Conservation (phyloP, 371 early-diverging fungal species). For the Coemansia sp. region DNA sequence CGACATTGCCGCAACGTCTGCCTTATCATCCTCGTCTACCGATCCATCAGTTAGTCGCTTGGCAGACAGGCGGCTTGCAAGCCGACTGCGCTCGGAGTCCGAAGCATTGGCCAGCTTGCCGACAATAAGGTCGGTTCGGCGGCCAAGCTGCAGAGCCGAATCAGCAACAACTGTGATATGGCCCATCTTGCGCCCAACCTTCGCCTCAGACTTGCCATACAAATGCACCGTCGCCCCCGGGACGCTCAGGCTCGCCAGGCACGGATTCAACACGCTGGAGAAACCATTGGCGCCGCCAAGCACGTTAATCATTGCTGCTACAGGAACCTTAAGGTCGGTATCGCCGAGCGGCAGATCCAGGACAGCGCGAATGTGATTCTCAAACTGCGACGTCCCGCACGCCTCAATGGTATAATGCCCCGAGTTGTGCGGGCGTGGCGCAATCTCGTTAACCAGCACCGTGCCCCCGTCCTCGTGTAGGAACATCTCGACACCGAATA, state of each 20-base stretch:
- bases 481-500: constrained; percentile 97
- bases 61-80: constrained; percentile 15
- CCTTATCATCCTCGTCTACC: constrained; percentile 20
- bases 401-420: constrained; percentile 98
- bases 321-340: constrained; percentile 84
- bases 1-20: constrained; percentile 30
- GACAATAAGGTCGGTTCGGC: constrained; percentile 58
- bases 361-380: constrained; percentile 94
- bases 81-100: constrained; percentile 26
- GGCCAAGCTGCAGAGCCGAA: constrained; percentile 69
- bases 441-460: constrained; percentile 92
- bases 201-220: constrained; percentile 88
- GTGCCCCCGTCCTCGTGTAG: constrained; percentile 74
- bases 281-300: constrained; percentile 69
- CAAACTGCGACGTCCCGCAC: constrained; percentile 94
- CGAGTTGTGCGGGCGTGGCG: constrained; percentile 97
- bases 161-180: constrained; percentile 92
- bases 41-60: constrained; percentile 18
- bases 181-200: constrained; percentile 93
- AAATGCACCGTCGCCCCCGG: constrained; percentile 89
- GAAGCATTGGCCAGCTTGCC: constrained; percentile 38
- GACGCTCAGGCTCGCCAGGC: constrained; percentile 62
- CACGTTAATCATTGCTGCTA: constrained; percentile 91
- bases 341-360: constrained; percentile 91
- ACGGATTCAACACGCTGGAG: constrained; percentile 59